A percentile compares a stretch with the other conserved stretches of the same genome.
phyloP scores from a whole-genome alignment of 169 alveolate genomes.

The Eimeria sp. region DNA sequence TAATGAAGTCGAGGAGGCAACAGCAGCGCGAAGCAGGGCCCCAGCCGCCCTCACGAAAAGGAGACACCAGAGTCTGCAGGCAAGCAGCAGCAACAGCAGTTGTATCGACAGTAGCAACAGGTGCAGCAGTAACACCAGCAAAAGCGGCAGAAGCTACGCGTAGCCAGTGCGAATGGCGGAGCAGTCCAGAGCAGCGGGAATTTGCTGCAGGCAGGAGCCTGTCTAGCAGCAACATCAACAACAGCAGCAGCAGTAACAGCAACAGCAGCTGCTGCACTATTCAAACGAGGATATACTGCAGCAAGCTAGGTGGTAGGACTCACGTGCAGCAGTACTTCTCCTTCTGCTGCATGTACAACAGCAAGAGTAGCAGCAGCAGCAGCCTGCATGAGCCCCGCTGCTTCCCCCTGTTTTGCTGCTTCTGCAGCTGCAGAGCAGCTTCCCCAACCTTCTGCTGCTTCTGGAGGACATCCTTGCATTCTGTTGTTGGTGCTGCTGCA shows the following conservation, averaged over 20 bases:
- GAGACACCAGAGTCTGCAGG: slow-evolving; percentile 17
- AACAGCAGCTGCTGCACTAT: background rate
- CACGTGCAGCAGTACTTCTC: slow-evolving; percentile 20
- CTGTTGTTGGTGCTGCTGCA: background rate
- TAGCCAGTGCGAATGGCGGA: background rate
- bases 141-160: background rate
- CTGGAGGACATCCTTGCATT: no score
- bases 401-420: background rate
- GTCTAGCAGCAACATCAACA: background rate
- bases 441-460: slow-evolving; percentile 21
- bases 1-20: slow-evolving; percentile 15
- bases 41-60: slow-evolving; percentile 8
- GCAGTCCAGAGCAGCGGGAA: no score
- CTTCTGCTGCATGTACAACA: slow-evolving; percentile 22
- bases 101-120: slow-evolving; percentile 3
- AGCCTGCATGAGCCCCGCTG: slow-evolving; percentile 40
- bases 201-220: no score
- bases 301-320: background rate
- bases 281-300: background rate
- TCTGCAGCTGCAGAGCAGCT: slow-evolving; percentile 51
- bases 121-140: background rate
- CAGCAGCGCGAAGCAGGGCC: slow-evolving; percentile 31
- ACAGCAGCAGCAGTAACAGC: slow-evolving; percentile 56
- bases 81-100: slow-evolving; percentile 37
- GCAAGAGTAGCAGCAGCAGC: slow-evolving; percentile 53